Conservation (phyloP, 129 eudicot genomes). For the Logfia minima region DNA sequence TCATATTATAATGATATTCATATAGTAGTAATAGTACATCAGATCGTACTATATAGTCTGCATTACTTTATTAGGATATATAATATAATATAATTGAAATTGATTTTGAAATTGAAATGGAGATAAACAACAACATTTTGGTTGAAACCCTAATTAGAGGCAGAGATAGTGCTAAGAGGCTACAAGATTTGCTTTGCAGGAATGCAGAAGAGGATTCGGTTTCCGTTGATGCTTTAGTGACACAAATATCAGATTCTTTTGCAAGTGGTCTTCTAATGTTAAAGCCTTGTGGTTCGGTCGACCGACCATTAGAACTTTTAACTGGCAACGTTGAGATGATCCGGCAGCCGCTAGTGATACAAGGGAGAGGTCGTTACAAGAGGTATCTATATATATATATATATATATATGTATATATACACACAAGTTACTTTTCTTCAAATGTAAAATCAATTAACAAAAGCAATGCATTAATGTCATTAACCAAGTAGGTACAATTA, state of each 20-base stretch:
- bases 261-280: constrained; percentile 13
- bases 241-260: constrained; percentile 35
- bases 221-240: constrained; percentile 29
- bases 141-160: constrained; percentile 32
- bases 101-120: constrained; percentile 8
- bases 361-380: constrained; percentile 52
- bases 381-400: constrained; percentile 6
- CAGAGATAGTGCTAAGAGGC: constrained; percentile 24
- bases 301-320: not conserved
- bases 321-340: constrained; percentile 23
- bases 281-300: constrained; percentile 28
- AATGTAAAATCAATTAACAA: too few species aligned
- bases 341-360: constrained; percentile 26
- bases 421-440: too few species aligned
- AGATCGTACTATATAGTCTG: not conserved
- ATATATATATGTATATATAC: too few species aligned
- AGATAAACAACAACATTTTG: constrained; percentile 8
- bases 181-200: constrained; percentile 22
- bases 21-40: too few species aligned
- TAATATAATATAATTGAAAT: too few species aligned
- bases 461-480: constrained; percentile 6
- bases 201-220: constrained; percentile 15
- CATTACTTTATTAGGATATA: not conserved
- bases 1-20: too few species aligned
- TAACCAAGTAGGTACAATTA: not conserved